Percentiles rank a stretch among this genome's conserved stretches.
Evolutionary conservation across 805 yeast species (phyloP).

Genomic region (Myxozyma monticola): DNA sequence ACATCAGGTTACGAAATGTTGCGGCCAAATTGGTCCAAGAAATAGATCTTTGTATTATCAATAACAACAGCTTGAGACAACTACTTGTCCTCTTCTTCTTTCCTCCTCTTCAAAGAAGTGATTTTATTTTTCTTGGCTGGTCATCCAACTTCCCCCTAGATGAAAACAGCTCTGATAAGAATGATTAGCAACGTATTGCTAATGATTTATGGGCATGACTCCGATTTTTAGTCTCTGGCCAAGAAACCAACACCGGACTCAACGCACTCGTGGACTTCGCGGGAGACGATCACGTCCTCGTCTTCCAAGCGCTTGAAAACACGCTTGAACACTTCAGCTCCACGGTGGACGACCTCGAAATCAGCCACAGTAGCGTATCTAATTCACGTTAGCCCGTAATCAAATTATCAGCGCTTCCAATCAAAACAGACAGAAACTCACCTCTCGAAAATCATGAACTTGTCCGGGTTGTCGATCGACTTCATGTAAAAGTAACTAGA

Average conservation of each 20-base stretch:
- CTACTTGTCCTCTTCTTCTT: too few species aligned
- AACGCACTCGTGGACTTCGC: not conserved
- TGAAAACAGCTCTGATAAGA: too few species aligned
- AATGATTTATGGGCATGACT: too few species aligned
- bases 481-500: slow-evolving; percentile 15
- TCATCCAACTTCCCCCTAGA: too few species aligned
- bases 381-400: too few species aligned
- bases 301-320: slow-evolving; percentile 13
- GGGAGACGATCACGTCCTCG: slow-evolving; percentile 3
- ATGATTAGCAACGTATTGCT: too few species aligned
- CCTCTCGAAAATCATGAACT: slow-evolving; percentile 25
- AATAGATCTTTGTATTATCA: too few species aligned
- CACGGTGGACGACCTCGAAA: slow-evolving; percentile 21
- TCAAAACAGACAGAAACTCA: not conserved
- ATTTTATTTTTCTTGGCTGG: too few species aligned
- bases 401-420: too few species aligned
- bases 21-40: slow-evolving; percentile 40
- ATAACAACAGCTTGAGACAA: too few species aligned
- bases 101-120: too few species aligned
- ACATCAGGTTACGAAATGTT: slow-evolving; percentile 49
- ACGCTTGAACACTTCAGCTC: slow-evolving; percentile 10
- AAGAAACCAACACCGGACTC: slow-evolving; percentile 26
- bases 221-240: too few species aligned
- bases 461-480: slow-evolving; percentile 18
- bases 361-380: slow-evolving; percentile 22